Evolutionary conservation across 805 yeast species (phyloP).

Genomic region (Yamadazyma ubonensis): DNA sequence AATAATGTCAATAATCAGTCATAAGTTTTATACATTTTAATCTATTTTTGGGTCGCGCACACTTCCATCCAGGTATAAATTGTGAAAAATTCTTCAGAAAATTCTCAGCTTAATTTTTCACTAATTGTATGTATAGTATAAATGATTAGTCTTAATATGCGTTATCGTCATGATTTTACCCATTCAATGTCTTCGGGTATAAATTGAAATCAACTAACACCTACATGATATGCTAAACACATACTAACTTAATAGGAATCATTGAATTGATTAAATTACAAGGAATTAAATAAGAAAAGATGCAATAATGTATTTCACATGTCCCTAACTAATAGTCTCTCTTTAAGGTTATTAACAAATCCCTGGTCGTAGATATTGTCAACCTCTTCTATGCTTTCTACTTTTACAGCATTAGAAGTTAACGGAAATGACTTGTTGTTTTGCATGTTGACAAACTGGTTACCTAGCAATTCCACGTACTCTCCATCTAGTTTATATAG

Average conservation of each 20-base stretch:
- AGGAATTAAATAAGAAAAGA: no score
- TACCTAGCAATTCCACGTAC: constrained; percentile 23
- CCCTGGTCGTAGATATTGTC: constrained; percentile 51
- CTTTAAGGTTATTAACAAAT: constrained; percentile 39
- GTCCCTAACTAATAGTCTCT: constrained; percentile 15
- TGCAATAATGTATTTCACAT: no score
- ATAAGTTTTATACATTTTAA: neutral
- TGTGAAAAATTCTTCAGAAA: neutral
- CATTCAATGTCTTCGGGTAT: constrained; percentile 36
- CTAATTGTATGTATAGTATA: constrained; percentile 12
- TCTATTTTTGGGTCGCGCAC: neutral
- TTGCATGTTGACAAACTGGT: constrained; percentile 12
- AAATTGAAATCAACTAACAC: constrained; percentile 48
- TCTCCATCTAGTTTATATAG: constrained; percentile 24
- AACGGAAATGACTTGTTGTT: constrained; percentile 10
- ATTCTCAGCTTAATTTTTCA: neutral
- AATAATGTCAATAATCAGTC: neutral
- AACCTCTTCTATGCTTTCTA: constrained; percentile 11
- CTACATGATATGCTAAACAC: constrained; percentile 28
- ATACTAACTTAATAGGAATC: constrained; percentile 5
- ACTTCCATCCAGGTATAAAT: constrained; percentile 2
- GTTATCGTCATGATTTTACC: constrained; percentile 48
- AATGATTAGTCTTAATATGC: constrained; percentile 36
- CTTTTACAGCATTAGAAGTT: constrained; percentile 3
- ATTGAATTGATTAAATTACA: no score